These are phyloP conservation scores for Boletellus ananas DNA, from an alignment of 768 basidiomycete genomes.

Conservation along the genomic window DNA sequence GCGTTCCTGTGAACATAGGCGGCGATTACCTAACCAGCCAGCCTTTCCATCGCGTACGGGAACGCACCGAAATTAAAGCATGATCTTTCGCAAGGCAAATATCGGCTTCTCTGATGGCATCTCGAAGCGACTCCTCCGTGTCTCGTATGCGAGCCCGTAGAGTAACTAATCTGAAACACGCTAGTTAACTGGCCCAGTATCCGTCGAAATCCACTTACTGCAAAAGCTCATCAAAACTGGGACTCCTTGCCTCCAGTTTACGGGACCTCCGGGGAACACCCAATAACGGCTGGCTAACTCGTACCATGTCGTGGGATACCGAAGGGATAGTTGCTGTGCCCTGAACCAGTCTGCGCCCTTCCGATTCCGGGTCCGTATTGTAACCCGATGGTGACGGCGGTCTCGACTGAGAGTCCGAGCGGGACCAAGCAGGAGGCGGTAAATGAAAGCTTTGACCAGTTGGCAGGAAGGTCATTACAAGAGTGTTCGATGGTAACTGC, in stretches of 20 bases:
- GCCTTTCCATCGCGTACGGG: slow-evolving; percentile 3
- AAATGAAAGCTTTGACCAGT: slow-evolving; percentile 59
- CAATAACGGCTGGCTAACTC: slow-evolving; percentile 10
- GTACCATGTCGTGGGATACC: slow-evolving; percentile 19
- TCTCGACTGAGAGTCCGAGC: slow-evolving; percentile 31
- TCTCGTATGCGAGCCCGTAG: slow-evolving; percentile 52
- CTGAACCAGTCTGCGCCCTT: slow-evolving; percentile 41
- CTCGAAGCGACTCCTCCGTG: slow-evolving; percentile 44
- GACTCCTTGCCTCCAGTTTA: slow-evolving; percentile 40
- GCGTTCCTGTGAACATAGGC: slow-evolving; percentile 47
- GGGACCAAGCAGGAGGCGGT: slow-evolving; percentile 34
- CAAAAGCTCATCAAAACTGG: slow-evolving; percentile 65
- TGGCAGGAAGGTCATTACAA: slow-evolving; percentile 63
- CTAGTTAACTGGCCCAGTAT: slow-evolving; percentile 1
- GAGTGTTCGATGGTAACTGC: slow-evolving; percentile 67
- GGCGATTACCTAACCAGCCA: slow-evolving; percentile 23
- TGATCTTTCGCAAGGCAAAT: slow-evolving; percentile 42
- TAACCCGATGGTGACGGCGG: slow-evolving; percentile 65
- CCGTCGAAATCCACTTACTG: slow-evolving; percentile 46
- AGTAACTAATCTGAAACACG: slow-evolving; percentile 43
- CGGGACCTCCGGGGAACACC: slow-evolving; percentile 22
- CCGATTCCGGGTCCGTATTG: slow-evolving; percentile 68
- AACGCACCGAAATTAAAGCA: slow-evolving; percentile 41
- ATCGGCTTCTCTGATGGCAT: slow-evolving; percentile 48
- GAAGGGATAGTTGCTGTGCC: slow-evolving; percentile 14